Conservation (phyloP, 768 basidiomycete genomes). For the Leucocoprinus birnbaumii region DNA sequence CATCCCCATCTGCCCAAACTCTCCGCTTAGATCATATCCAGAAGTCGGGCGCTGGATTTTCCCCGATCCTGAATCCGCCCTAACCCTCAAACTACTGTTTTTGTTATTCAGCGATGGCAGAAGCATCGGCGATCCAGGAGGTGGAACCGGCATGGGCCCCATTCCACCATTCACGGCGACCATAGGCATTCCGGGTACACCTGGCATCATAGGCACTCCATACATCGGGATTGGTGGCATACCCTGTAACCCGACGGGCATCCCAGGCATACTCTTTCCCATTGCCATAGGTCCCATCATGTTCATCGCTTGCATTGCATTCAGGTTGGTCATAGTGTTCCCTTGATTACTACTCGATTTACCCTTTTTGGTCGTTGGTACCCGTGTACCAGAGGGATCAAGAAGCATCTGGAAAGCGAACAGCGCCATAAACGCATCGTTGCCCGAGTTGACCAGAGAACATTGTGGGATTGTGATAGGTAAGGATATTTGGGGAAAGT, state of each 20-base stretch:
- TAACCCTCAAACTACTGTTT: neutral
- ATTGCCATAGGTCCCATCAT: conserved; percentile 9
- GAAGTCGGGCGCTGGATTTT: conserved; percentile 18
- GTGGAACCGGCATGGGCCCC: neutral
- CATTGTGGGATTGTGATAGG: conserved; percentile 33
- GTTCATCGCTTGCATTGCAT: conserved; percentile 15
- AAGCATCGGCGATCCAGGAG: neutral
- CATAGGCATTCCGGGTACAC: conserved; percentile 6
- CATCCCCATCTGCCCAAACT: conserved; percentile 38
- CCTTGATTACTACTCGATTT: conserved; percentile 12
- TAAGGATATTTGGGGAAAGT: neutral
- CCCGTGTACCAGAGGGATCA: conserved; percentile 44
- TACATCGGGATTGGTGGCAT: conserved; percentile 11
- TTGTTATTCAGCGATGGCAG: neutral
- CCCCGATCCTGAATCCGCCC: neutral
- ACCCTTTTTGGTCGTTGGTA: conserved; percentile 31
- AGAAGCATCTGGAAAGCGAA: conserved; percentile 68
- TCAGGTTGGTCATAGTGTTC: conserved; percentile 5
- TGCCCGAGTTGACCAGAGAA: conserved; percentile 70
- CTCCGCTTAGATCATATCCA: conserved; percentile 33
- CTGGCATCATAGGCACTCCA: conserved; percentile 1
- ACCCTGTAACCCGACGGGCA: conserved; percentile 8
- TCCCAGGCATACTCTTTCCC: conserved; percentile 9
- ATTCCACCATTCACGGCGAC: conserved; percentile 1
- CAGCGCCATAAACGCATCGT: conserved; percentile 71